These are phyloP conservation scores for Scheffersomyces illinoinensis DNA, from an alignment of 1,139 yeast species.

Conservation along the genomic window DNA sequence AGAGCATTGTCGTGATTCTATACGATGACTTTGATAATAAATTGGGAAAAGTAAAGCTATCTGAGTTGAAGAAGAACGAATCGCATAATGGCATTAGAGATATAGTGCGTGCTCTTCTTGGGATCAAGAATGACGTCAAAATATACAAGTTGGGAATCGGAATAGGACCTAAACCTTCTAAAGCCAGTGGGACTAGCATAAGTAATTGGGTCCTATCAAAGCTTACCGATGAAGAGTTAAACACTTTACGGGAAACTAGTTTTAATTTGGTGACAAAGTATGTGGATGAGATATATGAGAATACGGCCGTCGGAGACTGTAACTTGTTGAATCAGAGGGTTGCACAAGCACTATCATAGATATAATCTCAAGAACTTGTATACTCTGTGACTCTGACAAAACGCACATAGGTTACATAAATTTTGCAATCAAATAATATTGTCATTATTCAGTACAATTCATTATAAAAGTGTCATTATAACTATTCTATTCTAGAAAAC, in stretches of 20 bases:
- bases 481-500: not conserved
- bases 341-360: slow-evolving; percentile 3
- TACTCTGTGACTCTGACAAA: too few relatives aligned
- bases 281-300: slow-evolving; percentile 10
- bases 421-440: too few relatives aligned
- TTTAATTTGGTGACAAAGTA: slow-evolving; percentile 4
- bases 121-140: slow-evolving; percentile 4
- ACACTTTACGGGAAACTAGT: slow-evolving; percentile 4
- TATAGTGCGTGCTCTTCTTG: slow-evolving; percentile 13
- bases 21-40: slow-evolving; percentile 44
- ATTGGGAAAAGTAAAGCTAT: slow-evolving; percentile 30
- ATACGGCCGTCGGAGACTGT: slow-evolving; percentile 9
- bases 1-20: slow-evolving; percentile 20
- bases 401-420: too few relatives aligned
- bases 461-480: not conserved
- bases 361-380: too few relatives aligned
- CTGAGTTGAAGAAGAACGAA: slow-evolving; percentile 33
- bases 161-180: slow-evolving; percentile 46
- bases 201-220: slow-evolving; percentile 41
- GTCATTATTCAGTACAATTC: not conserved
- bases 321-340: slow-evolving; percentile 14
- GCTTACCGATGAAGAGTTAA: slow-evolving; percentile 18
- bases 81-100: slow-evolving; percentile 44
- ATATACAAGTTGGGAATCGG: slow-evolving; percentile 41
- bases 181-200: slow-evolving; percentile 36